Evolutionary conservation across 495 filamentous ascomycete genomes (phyloP).

Genomic region (Ramalina intermedia): DNA sequence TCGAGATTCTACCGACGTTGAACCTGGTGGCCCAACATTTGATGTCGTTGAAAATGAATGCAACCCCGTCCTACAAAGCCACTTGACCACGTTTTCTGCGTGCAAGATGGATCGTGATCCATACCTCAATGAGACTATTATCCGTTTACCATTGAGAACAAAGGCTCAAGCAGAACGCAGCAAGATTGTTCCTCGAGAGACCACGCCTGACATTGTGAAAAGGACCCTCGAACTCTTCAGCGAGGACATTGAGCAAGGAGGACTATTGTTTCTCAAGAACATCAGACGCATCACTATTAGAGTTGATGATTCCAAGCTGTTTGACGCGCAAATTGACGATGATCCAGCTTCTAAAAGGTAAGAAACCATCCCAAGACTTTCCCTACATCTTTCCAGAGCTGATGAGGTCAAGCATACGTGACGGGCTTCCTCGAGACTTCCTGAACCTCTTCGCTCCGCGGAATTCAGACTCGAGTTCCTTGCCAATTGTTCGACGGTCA

Average conservation of each 20-base stretch:
- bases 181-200: conserved; percentile 15
- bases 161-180: conserved; percentile 19
- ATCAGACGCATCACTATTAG: conserved; percentile 18
- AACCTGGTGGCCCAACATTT: conserved; percentile 25
- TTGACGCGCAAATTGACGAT: conserved; percentile 10
- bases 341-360: neutral
- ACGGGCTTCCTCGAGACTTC: conserved; percentile 4
- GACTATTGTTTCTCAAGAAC: conserved; percentile 26
- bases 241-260: conserved; percentile 20
- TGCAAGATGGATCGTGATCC: conserved; percentile 10
- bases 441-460: neutral
- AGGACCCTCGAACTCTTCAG: conserved; percentile 21
- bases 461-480: neutral
- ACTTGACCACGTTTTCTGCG: conserved; percentile 21
- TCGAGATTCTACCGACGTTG: neutral
- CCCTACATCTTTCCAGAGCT: neutral
- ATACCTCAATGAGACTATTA: conserved; percentile 23
- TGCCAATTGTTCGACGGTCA: conserved; percentile 2
- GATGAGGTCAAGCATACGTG: neutral
- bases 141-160: conserved; percentile 30
- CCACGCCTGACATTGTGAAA: conserved; percentile 17
- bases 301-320: conserved; percentile 13
- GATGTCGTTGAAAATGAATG: conserved; percentile 20
- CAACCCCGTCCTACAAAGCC: conserved; percentile 21
- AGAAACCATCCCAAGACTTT: too few relatives aligned